These are phyloP conservation scores for Lagenidium giganteum DNA, from an alignment of 352 stramenopile species.

Conservation along the genomic window DNA sequence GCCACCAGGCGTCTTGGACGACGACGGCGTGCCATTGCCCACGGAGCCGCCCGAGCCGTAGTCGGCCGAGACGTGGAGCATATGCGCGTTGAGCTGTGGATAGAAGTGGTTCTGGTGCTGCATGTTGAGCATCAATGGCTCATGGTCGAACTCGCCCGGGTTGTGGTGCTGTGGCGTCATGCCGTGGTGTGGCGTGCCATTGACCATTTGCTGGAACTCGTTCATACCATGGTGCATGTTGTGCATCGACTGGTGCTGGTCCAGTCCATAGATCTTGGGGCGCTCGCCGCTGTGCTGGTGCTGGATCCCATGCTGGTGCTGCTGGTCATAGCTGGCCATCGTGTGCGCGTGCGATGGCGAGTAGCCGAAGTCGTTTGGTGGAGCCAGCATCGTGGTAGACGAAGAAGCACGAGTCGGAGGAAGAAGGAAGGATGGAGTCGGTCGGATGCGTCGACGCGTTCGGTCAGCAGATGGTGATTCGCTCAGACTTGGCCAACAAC, in stretches of 20 bases:
- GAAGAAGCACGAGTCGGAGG: too few species aligned
- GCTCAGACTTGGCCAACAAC: too few species aligned
- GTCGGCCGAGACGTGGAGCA: constrained; percentile 53
- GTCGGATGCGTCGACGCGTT: constrained; percentile 13
- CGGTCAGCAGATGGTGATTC: too few species aligned
- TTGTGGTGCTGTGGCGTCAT: too few species aligned
- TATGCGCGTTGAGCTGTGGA: constrained; percentile 34
- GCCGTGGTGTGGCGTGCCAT: too few species aligned
- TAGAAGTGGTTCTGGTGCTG: constrained; percentile 42
- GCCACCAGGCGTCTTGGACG: too few species aligned
- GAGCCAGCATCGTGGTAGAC: constrained; percentile 21
- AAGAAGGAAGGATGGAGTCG: not conserved
- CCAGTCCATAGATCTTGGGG: constrained; percentile 42
- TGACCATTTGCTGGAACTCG: constrained; percentile 29
- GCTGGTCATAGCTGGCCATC: constrained; percentile 14
- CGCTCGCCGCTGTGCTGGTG: constrained; percentile 43
- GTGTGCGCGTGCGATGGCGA: constrained; percentile 15
- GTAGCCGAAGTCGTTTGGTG: constrained; percentile 52
- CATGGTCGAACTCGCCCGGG: constrained; percentile 38
- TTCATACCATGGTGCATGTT: constrained; percentile 34
- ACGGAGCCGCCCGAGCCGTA: constrained; percentile 32
- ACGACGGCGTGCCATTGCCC: constrained; percentile 9
- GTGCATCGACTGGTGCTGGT: constrained; percentile 12
- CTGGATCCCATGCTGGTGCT: constrained; percentile 16
- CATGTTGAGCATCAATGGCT: constrained; percentile 54